Evolutionary conservation across 306 rosid species (phyloP), one percentile per base, ranked within the genome.

Genomic region (Heteromeles arbutifolia): DNA sequence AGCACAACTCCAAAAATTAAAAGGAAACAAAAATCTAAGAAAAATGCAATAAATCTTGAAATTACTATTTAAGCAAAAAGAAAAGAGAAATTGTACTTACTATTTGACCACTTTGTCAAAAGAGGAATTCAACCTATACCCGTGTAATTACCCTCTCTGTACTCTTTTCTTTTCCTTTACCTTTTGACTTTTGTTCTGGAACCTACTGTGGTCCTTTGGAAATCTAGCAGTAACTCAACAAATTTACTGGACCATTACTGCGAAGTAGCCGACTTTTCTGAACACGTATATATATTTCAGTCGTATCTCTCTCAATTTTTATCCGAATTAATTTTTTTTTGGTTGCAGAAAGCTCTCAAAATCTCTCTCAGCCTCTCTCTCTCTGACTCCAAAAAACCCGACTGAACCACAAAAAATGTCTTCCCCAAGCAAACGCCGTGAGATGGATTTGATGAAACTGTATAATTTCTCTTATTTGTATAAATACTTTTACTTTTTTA

Each of bases 371-470:
- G 70, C 78, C 79, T 79, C 77, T 61, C 73, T 52, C 45, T n/a
- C 67, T 52, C 43, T 19, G 48, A 11, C 65, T 72, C 70, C 54
- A 41, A 18, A 54, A 17, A 15, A 0, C 54, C 21, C 54, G 18
- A 44, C 18, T 44, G 21, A 77, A 37, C 44, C 56, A 53, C 18
- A 22, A 59, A 85, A 80, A 39, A 93, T 93, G 98, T 86, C 93
- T 79, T 93, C 96, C 4, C 97, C 97, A 22, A 91, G 89, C 86
- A 93, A 88, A 82, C 97, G 96, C 78, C 85, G 97, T 4, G 96
- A 91, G 88, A 88, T 86, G 98, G 98, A 93, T 81, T 81, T 91
- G 88, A 93, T 90, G 97, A 90, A 93, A 83, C 91, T 93, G 93
- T 90, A 84, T 53, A 63, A 37, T 82, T 70, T 82, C 45, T 72